Evolutionary conservation across 371 early-diverging fungal species (phyloP).

Genomic region (Dichotomocladium elegans): DNA sequence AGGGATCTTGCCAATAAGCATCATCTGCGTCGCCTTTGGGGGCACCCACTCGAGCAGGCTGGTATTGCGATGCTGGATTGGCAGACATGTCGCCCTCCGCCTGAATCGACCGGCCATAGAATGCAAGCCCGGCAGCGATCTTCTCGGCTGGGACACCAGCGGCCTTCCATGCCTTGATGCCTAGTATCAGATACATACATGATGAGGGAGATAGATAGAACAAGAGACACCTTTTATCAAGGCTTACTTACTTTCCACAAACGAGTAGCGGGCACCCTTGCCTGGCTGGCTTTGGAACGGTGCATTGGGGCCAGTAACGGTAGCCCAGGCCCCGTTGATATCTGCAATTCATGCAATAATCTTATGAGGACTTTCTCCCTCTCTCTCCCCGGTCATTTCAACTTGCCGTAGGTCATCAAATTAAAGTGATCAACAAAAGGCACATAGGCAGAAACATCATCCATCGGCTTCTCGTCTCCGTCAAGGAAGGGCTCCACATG

Average conservation of each 20-base stretch:
- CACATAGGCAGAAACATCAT: conserved; percentile 55
- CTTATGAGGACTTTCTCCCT: not conserved
- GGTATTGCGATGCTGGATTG: conserved; percentile 32
- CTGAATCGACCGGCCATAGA: conserved; percentile 64
- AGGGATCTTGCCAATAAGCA: conserved; percentile 43
- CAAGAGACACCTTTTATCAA: not conserved
- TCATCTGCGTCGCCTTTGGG: conserved; percentile 55
- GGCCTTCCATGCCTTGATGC: conserved; percentile 51
- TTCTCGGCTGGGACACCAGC: conserved; percentile 65
- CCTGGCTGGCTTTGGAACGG: conserved; percentile 46
- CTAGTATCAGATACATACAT: conserved; percentile 9
- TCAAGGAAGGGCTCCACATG: conserved; percentile 61
- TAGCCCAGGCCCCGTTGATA: conserved; percentile 61
- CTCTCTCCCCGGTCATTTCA: not conserved
- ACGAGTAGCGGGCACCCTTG: conserved; percentile 51
- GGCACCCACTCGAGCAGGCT: conserved; percentile 26
- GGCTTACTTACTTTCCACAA: conserved; percentile 31
- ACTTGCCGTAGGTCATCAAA: conserved; percentile 57
- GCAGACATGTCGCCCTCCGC: conserved; percentile 46
- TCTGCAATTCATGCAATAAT: conserved; percentile 19
- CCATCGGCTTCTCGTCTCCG: conserved; percentile 42
- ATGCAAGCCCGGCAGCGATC: conserved; percentile 63
- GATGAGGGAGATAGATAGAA: too few relatives aligned
- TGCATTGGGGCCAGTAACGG: conserved; percentile 63
- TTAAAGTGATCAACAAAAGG: conserved; percentile 65